These are phyloP conservation scores for Cercospora beticola DNA, from an alignment of 2,329 filamentous ascomycete species.

Conservation along the genomic window DNA sequence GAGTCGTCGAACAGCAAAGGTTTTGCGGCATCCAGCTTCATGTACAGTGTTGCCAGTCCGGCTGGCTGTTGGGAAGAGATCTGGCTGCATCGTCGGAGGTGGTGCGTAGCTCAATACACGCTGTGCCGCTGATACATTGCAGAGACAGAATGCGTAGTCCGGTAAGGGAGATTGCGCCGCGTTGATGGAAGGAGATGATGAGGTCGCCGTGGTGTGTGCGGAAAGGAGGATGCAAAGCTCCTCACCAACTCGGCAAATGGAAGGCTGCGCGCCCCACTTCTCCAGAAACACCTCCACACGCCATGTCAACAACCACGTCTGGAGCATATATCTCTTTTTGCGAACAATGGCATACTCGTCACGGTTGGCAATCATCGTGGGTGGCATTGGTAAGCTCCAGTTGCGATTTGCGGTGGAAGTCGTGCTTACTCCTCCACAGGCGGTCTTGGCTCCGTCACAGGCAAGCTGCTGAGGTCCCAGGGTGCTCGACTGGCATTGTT, in stretches of 20 bases:
- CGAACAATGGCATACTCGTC: slow-evolving; percentile 36
- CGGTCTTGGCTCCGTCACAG: slow-evolving; percentile 48
- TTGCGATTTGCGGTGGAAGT: neutral
- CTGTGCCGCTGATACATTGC: neutral
- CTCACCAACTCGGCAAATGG: neutral
- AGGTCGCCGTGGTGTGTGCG: neutral
- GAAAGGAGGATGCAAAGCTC: neutral
- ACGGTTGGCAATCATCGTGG: slow-evolving; percentile 46
- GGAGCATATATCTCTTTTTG: neutral
- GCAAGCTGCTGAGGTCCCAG: slow-evolving; percentile 42
- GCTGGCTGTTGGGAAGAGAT: neutral
- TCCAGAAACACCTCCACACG: neutral
- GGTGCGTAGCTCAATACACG: neutral
- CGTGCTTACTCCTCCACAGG: slow-evolving; percentile 26
- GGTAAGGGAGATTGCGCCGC: neutral
- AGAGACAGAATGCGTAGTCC: neutral
- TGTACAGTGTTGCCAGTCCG: neutral
- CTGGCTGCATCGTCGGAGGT: neutral
- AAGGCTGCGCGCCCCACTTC: neutral
- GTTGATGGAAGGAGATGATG: neutral
- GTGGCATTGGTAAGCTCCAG: slow-evolving; percentile 42
- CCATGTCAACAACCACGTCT: neutral
- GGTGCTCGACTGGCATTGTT: slow-evolving; percentile 48
- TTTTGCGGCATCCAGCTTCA: neutral
- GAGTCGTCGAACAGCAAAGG: neutral